Conservation (phyloP, 257 asterid species). For the Jacaranda copaia region DNA sequence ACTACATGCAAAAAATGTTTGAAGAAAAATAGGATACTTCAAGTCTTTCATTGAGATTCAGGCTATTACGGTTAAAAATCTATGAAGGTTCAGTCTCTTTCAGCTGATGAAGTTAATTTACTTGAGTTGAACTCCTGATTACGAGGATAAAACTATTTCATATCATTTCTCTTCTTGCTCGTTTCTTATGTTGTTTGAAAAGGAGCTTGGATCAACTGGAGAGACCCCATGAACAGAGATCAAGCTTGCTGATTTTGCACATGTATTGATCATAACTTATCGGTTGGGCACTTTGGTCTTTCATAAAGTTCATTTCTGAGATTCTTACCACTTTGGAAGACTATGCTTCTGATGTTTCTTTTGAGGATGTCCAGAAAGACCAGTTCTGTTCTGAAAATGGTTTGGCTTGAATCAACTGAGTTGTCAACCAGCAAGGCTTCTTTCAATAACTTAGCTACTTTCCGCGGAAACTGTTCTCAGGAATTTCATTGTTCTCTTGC, state of each 20-base stretch:
- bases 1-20: too few species aligned
- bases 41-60: too few species aligned
- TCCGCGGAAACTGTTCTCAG: not conserved
- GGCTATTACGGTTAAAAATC: too few species aligned
- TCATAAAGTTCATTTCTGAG: too few species aligned
- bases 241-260: too few species aligned
- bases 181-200: constrained; percentile 24
- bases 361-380: constrained; percentile 21
- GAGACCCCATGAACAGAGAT: too few species aligned
- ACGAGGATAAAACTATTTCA: constrained; percentile 58
- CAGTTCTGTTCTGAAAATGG: not conserved
- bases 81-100: not conserved
- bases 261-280: too few species aligned
- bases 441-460: not conserved
- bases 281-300: too few species aligned
- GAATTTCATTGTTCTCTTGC: not conserved
- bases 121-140: constrained; percentile 52
- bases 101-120: constrained; percentile 48
- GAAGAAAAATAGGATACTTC: too few species aligned
- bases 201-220: too few species aligned
- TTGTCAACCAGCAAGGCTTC: not conserved
- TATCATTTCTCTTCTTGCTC: constrained; percentile 67
- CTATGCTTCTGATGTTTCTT: too few species aligned
- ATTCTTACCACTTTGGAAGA: too few species aligned
- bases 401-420: not conserved